These are phyloP conservation scores for Paramyrothecium roridum DNA, from an alignment of 2,329 filamentous ascomycete genomes.

Conservation along the genomic window DNA sequence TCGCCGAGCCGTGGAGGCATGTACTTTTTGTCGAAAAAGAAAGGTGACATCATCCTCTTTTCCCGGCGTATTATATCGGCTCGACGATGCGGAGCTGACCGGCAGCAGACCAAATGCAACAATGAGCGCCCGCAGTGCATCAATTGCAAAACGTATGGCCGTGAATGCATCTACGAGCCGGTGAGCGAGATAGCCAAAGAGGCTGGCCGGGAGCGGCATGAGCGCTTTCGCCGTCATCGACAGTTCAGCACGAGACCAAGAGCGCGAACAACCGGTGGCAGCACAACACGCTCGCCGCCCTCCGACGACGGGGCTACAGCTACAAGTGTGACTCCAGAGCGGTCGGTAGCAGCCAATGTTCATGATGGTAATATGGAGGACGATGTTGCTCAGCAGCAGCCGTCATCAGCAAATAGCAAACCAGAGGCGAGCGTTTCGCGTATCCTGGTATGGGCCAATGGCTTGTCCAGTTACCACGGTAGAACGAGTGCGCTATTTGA, in stretches of 20 bases:
- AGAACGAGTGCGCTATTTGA: conserved; percentile 47
- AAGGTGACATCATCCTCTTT: conserved; percentile 19
- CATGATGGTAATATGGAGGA: not conserved
- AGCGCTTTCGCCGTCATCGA: conserved; percentile 1
- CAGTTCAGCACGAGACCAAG: not conserved
- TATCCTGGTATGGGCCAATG: conserved; percentile 35
- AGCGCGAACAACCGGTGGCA: not conserved
- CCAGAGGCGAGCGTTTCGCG: conserved; percentile 23
- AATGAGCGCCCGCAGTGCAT: conserved; percentile 39
- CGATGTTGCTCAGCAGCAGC: not conserved
- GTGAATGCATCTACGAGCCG: conserved; percentile 38
- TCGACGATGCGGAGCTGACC: conserved; percentile 1
- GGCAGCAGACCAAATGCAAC: conserved; percentile 46
- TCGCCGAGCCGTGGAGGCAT: conserved; percentile 23
- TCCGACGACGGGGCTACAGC: not conserved
- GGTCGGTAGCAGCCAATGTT: not conserved
- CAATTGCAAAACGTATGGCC: conserved; percentile 42
- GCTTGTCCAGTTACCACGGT: conserved; percentile 44
- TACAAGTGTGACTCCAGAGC: not conserved
- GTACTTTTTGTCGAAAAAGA: conserved; percentile 24
- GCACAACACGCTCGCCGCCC: not conserved
- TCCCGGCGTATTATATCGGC: not conserved
- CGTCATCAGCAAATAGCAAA: not conserved
- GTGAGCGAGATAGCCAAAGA: conserved; percentile 21
- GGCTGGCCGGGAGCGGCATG: conserved; percentile 8